phyloP scores from a whole-genome alignment of 2,329 filamentous ascomycete genomes.

The Talaromyces sp. region DNA sequence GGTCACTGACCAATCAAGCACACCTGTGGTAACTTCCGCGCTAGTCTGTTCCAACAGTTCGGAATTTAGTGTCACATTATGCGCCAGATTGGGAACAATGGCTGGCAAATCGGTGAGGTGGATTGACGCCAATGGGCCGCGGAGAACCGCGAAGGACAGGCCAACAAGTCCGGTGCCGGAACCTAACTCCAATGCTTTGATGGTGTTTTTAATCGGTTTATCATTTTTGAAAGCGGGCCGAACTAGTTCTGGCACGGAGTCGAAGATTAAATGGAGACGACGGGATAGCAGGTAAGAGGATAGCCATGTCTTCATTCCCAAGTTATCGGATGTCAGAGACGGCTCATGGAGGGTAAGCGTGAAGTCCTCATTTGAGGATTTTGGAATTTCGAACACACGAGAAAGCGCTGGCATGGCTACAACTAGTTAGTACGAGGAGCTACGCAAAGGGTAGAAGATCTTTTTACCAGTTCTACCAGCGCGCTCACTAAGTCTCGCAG shows the following conservation, averaged over 20 bases:
- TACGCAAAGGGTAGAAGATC: background rate
- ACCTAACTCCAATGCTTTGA: constrained; percentile 68
- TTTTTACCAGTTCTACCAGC: constrained; percentile 66
- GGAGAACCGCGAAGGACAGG: constrained; percentile 71
- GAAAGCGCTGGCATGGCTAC: constrained; percentile 59
- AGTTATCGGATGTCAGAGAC: constrained; percentile 76
- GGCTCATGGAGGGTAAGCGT: constrained; percentile 77
- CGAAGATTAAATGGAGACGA: constrained; percentile 51
- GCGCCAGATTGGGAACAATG: constrained; percentile 76
- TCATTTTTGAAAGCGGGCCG: constrained; percentile 17
- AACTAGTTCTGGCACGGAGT: constrained; percentile 27
- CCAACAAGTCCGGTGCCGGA: constrained; percentile 90
- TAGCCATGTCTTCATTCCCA: constrained; percentile 94
- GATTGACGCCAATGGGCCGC: constrained; percentile 53
- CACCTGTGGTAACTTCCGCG: constrained; percentile 56
- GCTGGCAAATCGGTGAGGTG: constrained; percentile 75
- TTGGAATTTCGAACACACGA: constrained; percentile 55
- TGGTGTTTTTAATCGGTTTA: constrained; percentile 15
- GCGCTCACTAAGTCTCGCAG: constrained; percentile 73
- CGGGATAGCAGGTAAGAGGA: constrained; percentile 81
- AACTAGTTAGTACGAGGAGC: constrained; percentile 8
- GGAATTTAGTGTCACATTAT: constrained; percentile 65
- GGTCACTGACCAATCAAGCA: constrained; percentile 64
- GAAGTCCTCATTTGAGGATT: constrained; percentile 42
- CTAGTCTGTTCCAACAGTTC: constrained; percentile 50